Conservation (phyloP, 352 stramenopile species). For the Globisporangium sylvaticum region DNA sequence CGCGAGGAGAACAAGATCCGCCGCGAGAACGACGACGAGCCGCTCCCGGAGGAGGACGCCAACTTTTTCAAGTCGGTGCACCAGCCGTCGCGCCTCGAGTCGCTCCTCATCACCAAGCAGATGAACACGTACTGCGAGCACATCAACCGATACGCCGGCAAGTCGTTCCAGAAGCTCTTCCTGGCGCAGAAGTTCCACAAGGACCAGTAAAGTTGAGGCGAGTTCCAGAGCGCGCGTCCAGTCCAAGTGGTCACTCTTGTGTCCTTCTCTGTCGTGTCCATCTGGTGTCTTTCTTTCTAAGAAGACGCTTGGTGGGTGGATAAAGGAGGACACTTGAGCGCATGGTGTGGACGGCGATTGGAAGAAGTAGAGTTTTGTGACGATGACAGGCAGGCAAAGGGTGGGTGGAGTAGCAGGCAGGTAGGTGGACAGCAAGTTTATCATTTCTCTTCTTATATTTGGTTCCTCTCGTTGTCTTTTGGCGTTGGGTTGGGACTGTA, state of each 20-base stretch:
- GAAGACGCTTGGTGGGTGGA: background rate
- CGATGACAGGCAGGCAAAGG: slow-evolving; percentile 7
- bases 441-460: background rate
- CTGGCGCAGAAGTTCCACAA: slow-evolving; percentile 87
- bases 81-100: slow-evolving; percentile 84
- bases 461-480: background rate
- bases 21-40: slow-evolving; percentile 72
- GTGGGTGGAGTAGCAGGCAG: background rate
- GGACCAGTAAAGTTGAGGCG: slow-evolving; percentile 37
- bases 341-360: background rate
- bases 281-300: background rate
- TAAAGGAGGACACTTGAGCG: background rate
- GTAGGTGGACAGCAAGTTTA: background rate
- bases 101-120: slow-evolving; percentile 89
- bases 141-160: slow-evolving; percentile 89
- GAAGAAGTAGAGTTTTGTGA: background rate
- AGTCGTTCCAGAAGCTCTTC: slow-evolving; percentile 91
- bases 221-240: background rate
- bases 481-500: background rate
- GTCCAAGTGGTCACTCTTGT: background rate
- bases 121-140: slow-evolving; percentile 92
- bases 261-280: background rate
- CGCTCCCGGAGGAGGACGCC: slow-evolving; percentile 78
- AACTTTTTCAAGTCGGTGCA: slow-evolving; percentile 86
- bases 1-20: slow-evolving; percentile 86